Evolutionary conservation across 768 basidiomycete species (phyloP), one percentile per base, ranked within the genome.

Genomic region (Boletus pseudopeckii): DNA sequence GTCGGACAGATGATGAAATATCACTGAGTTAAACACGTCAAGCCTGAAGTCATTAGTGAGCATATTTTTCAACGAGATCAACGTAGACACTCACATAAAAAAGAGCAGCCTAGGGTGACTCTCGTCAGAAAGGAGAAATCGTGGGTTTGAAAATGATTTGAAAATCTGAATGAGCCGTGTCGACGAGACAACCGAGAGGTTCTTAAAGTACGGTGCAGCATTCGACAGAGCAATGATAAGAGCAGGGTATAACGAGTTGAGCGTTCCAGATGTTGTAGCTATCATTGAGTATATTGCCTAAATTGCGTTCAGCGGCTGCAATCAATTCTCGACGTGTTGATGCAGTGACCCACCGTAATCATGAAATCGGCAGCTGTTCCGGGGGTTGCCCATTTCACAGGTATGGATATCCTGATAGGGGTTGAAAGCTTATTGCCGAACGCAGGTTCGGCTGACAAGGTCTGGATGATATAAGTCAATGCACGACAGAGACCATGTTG

Each of bases 31-130:
- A 75, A 99, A 93, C 2, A 87, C 83, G 68, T 99, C 97, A 41
- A 98, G 78, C 79, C 91, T 93, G 57, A 44, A 14, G 10, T 28
- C 38, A 8, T 41, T 26, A 20, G 34, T 33, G 47, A 48, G 43
- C 11, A 42, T 26, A 34, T 43, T n/a, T n/a, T n/a, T 36, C 24
- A 15, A 56, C 14, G 10, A 57, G 44, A 32, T 13, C 13, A 43
- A 28, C 6, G 18, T 11, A 43, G 32, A 26, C 26, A 70, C 83
- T 56, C 57, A 92, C 91, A 94, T 86, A 68, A 92, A 97, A 72
- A 90, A 98, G 32, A 98, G 78, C 30, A 98, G 73, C 56, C 97
- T 75, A 1, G 97, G 97, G 65, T 98, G 93, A 7, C 95, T 92
- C 71, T 98, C 97, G 57, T 98, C 97, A 3, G 90, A 86, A 18